Conservation (phyloP, 495 filamentous ascomycete species). For the Neurospora sp. region DNA sequence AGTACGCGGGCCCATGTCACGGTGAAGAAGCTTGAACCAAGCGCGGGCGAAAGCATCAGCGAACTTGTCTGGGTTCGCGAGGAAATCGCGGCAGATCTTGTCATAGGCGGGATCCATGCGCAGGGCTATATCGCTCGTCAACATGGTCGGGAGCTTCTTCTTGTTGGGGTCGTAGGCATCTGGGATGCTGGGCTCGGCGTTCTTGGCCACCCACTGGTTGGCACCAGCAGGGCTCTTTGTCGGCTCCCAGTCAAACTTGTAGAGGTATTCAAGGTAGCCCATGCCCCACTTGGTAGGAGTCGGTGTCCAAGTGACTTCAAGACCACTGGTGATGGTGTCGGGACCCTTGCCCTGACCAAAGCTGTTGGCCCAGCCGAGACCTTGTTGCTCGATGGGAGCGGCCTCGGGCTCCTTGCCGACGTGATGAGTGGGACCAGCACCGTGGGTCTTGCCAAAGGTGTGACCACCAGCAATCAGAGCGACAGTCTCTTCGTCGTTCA, state of each 20-base stretch:
- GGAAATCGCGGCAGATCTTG: conserved; percentile 60
- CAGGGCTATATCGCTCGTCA: conserved; percentile 61
- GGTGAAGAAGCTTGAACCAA: conserved; percentile 72
- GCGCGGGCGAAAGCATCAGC: conserved; percentile 55
- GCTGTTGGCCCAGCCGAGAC: conserved; percentile 56
- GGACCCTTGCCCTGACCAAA: conserved; percentile 50
- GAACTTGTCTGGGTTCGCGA: conserved; percentile 53
- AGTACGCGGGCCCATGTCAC: conserved; percentile 57
- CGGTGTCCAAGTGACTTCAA: conserved; percentile 66
- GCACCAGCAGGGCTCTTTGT: conserved; percentile 63
- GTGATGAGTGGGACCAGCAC: conserved; percentile 47
- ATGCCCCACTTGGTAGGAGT: conserved; percentile 61
- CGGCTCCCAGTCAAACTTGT: conserved; percentile 67
- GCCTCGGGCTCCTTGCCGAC: conserved; percentile 56
- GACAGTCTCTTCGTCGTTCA: conserved; percentile 70
- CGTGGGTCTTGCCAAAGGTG: conserved; percentile 67
- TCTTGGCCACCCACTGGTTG: conserved; percentile 65
- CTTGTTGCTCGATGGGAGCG: conserved; percentile 50
- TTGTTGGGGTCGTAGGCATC: conserved; percentile 53
- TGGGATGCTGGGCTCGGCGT: conserved; percentile 52
- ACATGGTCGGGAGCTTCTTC: conserved; percentile 58
- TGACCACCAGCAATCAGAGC: conserved; percentile 67
- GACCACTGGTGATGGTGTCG: conserved; percentile 59
- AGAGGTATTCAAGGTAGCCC: conserved; percentile 59
- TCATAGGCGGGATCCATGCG: conserved; percentile 59